These are phyloP conservation scores for Phellopilus nigrolimitatus DNA, from an alignment of 1,284 basidiomycete genomes.

Conservation along the genomic window DNA sequence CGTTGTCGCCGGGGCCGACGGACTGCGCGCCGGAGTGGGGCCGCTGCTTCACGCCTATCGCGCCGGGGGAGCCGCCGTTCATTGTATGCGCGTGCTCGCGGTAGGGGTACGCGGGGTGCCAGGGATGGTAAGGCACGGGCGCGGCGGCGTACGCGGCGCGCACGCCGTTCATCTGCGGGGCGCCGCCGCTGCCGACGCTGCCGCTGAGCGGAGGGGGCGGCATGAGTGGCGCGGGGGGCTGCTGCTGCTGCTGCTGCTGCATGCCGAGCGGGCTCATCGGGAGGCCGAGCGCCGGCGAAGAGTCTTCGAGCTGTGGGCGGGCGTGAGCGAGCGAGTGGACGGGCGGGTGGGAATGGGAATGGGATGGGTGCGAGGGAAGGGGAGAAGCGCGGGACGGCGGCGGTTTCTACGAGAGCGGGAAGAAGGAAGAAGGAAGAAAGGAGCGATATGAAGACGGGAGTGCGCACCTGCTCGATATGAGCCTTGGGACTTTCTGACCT, in stretches of 20 bases:
- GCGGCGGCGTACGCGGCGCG: no score
- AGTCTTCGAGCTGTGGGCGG: constrained; percentile 25
- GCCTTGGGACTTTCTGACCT: neutral
- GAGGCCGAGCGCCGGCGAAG: no score
- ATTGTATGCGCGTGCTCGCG: constrained; percentile 1
- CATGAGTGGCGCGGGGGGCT: no score
- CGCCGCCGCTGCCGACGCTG: no score
- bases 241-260: no score
- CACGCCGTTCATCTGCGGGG: no score
- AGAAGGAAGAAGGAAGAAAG: constrained; percentile 3
- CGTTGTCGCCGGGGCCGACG: constrained; percentile 82
- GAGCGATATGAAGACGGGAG: constrained; percentile 2
- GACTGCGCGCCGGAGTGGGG: constrained; percentile 93
- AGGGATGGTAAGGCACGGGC: no score
- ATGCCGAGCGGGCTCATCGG: no score
- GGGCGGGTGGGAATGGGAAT: constrained; percentile 30
- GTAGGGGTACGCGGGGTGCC: no score
- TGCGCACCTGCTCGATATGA: neutral
- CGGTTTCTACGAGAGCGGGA: constrained; percentile 13
- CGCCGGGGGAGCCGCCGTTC: constrained; percentile 2
- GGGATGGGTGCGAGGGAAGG: constrained; percentile 28
- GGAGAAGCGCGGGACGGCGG: constrained; percentile 24
- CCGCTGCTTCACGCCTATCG: constrained; percentile 76
- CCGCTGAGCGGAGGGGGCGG: no score
- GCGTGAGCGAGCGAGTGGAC: constrained; percentile 23